phyloP scores from a whole-genome alignment of 1,284 basidiomycete genomes.

The Xerocomus amazonicus region DNA sequence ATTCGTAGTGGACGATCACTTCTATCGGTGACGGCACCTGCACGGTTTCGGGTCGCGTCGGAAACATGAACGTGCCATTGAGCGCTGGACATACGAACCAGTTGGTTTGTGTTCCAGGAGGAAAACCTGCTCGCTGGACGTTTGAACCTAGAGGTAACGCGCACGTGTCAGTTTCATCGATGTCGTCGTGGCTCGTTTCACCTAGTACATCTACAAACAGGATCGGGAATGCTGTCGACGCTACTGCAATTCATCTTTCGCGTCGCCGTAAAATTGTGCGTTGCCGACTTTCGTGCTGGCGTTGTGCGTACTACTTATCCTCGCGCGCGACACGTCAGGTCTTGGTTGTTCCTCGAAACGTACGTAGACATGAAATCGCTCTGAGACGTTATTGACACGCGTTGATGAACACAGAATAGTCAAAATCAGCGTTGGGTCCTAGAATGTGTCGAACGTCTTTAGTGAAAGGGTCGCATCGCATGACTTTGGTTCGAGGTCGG shows the following conservation, averaged over 20 bases:
- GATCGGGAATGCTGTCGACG: not conserved
- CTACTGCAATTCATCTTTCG: not conserved
- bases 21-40: not conserved
- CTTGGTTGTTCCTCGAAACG: no score
- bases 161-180: not conserved
- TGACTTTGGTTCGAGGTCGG: no score
- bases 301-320: no score
- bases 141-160: constrained; percentile 2
- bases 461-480: no score
- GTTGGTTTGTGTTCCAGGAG: not conserved
- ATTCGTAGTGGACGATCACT: not conserved
- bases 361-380: no score
- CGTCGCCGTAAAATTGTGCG: no score
- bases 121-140: not conserved
- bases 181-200: not conserved
- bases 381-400: no score
- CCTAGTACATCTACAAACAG: not conserved
- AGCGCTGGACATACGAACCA: not conserved
- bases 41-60: not conserved
- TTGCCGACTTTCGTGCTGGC: no score
- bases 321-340: no score
- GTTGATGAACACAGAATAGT: no score
- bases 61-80: not conserved
- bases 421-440: no score
- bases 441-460: no score